Conservation (phyloP, 1,284 basidiomycete genomes). For the Lentinus polychrous region DNA sequence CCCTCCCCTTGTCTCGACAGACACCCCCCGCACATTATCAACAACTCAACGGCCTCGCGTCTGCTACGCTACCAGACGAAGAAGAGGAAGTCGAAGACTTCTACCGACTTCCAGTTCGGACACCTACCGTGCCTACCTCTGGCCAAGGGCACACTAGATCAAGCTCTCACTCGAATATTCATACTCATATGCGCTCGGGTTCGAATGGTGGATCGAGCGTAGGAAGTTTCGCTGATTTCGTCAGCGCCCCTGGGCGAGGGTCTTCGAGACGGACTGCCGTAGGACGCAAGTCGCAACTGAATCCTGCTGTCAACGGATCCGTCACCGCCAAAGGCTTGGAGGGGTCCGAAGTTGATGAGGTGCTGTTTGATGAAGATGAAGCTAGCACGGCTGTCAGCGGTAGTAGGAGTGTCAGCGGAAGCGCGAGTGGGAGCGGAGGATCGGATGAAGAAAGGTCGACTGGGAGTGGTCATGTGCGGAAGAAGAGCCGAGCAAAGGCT, state of each 20-base stretch:
- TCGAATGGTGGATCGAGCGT: slow-evolving; percentile 24
- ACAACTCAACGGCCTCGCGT: slow-evolving; percentile 5
- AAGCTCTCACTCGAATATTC: slow-evolving; percentile 11
- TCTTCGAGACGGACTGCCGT: slow-evolving; percentile 20
- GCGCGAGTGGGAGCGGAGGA: slow-evolving; percentile 12
- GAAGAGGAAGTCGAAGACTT: slow-evolving; percentile 51
- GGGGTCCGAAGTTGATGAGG: slow-evolving; percentile 31
- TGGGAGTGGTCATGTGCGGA: not conserved
- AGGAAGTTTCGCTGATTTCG: slow-evolving; percentile 52
- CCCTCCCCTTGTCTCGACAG: slow-evolving; percentile 61
- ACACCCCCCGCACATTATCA: slow-evolving; percentile 17
- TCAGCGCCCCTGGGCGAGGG: slow-evolving; percentile 37
- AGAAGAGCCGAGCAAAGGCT: not conserved
- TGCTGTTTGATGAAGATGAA: slow-evolving; percentile 56
- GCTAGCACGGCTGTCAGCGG: slow-evolving; percentile 8
- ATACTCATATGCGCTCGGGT: not conserved
- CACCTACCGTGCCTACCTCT: slow-evolving; percentile 19
- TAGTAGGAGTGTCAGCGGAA: slow-evolving; percentile 15
- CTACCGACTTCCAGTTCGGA: slow-evolving; percentile 53
- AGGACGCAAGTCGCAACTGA: slow-evolving; percentile 21
- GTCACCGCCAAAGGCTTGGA: slow-evolving; percentile 12
- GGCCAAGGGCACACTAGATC: slow-evolving; percentile 18
- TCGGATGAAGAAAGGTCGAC: slow-evolving; percentile 1
- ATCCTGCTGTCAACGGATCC: slow-evolving; percentile 10
- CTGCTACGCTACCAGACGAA: slow-evolving; percentile 38